Evolutionary conservation across 495 filamentous ascomycete genomes (phyloP), one percentile per base, ranked within the genome.

Genomic region (Trichoderma reesei): DNA sequence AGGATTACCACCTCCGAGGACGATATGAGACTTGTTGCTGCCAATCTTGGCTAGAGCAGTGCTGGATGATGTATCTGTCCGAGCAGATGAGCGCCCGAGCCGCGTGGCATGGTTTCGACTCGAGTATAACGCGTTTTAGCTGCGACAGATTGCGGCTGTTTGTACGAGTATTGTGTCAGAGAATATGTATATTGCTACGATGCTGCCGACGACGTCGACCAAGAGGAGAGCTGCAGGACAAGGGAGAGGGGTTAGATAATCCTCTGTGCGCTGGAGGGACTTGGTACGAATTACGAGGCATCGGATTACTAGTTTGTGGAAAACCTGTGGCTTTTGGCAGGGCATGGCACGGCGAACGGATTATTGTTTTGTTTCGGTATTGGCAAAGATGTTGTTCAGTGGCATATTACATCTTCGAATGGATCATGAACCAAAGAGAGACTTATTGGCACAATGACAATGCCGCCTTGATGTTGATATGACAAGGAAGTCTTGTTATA

Each of bases 191-290:
- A 56, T 31, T 56, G 26, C 51, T 56, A 56, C 51, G 26, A 14
- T 2, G 6, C 31, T 34, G 31, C 34, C 34, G 51, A 26, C 44
- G 44, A 48, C 41, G 41, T 16, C 51, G 51, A 56, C 14, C 11
- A 11, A 56, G 18, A 31, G 20, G 51, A 34, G 51, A 56, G 51
- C 51, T 56, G 51, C 20, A 51, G 66, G 68, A 69, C 67, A 75
- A 7, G 72, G 70, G 64, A 72, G 71, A 73, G 76, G 76, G 75
- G 70, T 80, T 80, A 80, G 78, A 77, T 78, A 80, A 67, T 77
- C 76, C 75, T 75, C 73, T 70, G 63, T 66, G 66, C 42, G 48
- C 60, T 62, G 51, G 34, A 56, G 26, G 51, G 9, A 56, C 51
- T 8, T 26, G 51, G 51, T 34, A 56, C 51, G 51, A 33, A 8